These are phyloP conservation scores for Nematocida ironsii DNA, from an alignment of 371 early-diverging fungal genomes.

Conservation along the genomic window DNA sequence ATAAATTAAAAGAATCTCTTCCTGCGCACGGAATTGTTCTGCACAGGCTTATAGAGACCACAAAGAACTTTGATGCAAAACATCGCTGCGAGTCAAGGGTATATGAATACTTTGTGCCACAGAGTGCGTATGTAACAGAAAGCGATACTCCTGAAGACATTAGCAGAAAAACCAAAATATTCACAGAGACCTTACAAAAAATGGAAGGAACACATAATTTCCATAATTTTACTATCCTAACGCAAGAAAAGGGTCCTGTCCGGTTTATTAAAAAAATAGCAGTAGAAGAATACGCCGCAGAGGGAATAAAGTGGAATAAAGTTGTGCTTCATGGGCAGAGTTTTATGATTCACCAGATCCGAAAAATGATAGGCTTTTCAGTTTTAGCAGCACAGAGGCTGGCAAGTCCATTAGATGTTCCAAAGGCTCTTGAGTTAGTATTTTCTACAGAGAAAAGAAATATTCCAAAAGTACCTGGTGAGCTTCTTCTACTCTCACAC, in stretches of 20 bases:
- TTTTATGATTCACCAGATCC: slow-evolving; percentile 96
- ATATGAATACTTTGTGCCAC: slow-evolving; percentile 91
- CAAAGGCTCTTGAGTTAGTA: slow-evolving; percentile 72
- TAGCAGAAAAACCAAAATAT: slow-evolving; percentile 8
- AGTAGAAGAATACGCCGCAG: slow-evolving; percentile 69
- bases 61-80: slow-evolving; percentile 82
- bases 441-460: slow-evolving; percentile 76
- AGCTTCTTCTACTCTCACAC: slow-evolving; percentile 84
- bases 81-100: slow-evolving; percentile 81
- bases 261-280: slow-evolving; percentile 76
- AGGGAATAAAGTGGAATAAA: slow-evolving; percentile 82
- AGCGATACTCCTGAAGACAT: slow-evolving; percentile 30
- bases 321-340: slow-evolving; percentile 88
- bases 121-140: slow-evolving; percentile 10
- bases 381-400: slow-evolving; percentile 44
- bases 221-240: slow-evolving; percentile 87
- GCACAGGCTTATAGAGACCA: slow-evolving; percentile 74
- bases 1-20: slow-evolving; percentile 72
- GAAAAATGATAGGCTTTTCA: slow-evolving; percentile 79
- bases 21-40: slow-evolving; percentile 75
- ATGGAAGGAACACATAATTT: slow-evolving; percentile 84
- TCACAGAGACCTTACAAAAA: slow-evolving; percentile 72
- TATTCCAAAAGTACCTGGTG: slow-evolving; percentile 92
- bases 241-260: slow-evolving; percentile 75
- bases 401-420: slow-evolving; percentile 71